A percentile compares a stretch with the other conserved stretches of the same genome.
phyloP scores from a whole-genome alignment of 768 basidiomycete genomes.

The Pleurotus cornucopiae region DNA sequence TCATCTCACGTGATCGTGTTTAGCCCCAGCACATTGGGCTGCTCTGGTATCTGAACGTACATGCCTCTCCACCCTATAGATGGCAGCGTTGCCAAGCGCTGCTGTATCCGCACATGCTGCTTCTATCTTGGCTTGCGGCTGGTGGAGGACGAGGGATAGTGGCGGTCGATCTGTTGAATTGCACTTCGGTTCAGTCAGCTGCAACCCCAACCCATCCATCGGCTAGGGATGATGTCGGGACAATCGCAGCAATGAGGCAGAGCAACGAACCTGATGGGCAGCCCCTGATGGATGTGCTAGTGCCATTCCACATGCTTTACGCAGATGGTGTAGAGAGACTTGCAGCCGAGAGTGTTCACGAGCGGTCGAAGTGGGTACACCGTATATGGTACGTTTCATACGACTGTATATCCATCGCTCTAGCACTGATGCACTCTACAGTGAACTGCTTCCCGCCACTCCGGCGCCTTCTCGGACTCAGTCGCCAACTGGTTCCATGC shows the following conservation, averaged over 20 bases:
- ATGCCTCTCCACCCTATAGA: constrained; percentile 69
- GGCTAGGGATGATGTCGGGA: constrained; percentile 84
- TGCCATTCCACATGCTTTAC: constrained; percentile 90
- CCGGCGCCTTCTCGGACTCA: constrained; percentile 46
- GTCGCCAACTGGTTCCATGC: constrained; percentile 50
- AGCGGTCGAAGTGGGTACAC: constrained; percentile 89
- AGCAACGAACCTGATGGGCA: constrained; percentile 40
- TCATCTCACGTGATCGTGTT: constrained; percentile 17
- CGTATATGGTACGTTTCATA: constrained; percentile 68
- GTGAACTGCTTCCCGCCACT: constrained; percentile 76
- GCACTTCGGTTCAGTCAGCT: constrained; percentile 79
- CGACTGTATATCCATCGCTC: constrained; percentile 1
- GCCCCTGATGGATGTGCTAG: constrained; percentile 66
- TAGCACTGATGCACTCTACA: constrained; percentile 22
- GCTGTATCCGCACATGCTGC: constrained; percentile 77
- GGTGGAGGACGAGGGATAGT: constrained; percentile 83
- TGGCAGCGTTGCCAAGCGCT: constrained; percentile 84
- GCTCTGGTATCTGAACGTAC: constrained; percentile 92
- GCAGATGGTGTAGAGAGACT: constrained; percentile 85
- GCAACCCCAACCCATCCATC: constrained; percentile 78
- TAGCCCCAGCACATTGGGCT: constrained; percentile 85
- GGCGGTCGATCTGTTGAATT: constrained; percentile 82
- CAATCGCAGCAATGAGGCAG: constrained; percentile 70
- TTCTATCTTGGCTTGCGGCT: constrained; percentile 84
- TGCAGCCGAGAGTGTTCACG: constrained; percentile 83